Conservation (phyloP, 2,329 filamentous ascomycete species). For the Annulohypoxylon truncatum region DNA sequence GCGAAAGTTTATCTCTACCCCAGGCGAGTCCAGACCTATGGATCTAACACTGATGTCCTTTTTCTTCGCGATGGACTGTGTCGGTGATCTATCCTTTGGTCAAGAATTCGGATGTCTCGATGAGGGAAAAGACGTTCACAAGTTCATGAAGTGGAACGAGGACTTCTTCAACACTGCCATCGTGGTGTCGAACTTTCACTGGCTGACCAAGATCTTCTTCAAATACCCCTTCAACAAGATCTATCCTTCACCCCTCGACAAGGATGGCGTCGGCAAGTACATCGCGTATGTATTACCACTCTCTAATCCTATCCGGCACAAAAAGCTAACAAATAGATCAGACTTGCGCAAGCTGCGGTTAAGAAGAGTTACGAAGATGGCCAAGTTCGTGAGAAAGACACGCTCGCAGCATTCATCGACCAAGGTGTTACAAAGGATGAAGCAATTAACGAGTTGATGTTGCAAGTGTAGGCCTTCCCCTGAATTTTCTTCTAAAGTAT, state of each 20-base stretch:
- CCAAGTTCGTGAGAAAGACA: constrained; percentile 6
- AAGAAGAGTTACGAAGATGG: constrained; percentile 18
- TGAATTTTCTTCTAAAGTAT: neutral
- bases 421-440: constrained; percentile 35
- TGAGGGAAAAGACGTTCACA: constrained; percentile 54
- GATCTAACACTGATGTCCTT: constrained; percentile 54
- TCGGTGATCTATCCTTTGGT: constrained; percentile 57
- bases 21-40: constrained; percentile 44
- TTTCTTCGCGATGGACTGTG: constrained; percentile 59
- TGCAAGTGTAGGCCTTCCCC: constrained; percentile 32
- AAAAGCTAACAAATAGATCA: constrained; percentile 6
- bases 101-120: constrained; percentile 56
- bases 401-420: constrained; percentile 32
- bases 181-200: constrained; percentile 42
- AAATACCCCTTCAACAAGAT: constrained; percentile 34
- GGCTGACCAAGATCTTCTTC: constrained; percentile 41
- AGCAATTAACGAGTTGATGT: constrained; percentile 35
- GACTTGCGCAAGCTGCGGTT: constrained; percentile 23
- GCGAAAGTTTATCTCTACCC: constrained; percentile 51
- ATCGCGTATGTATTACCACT: constrained; percentile 25
- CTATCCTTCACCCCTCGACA: constrained; percentile 27
- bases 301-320: neutral
- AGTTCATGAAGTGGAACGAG: constrained; percentile 50
- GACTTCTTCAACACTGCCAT: constrained; percentile 44
- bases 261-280: constrained; percentile 37